phyloP scores from a whole-genome alignment of 2,329 filamentous ascomycete genomes.

The Penicillium polonicum region DNA sequence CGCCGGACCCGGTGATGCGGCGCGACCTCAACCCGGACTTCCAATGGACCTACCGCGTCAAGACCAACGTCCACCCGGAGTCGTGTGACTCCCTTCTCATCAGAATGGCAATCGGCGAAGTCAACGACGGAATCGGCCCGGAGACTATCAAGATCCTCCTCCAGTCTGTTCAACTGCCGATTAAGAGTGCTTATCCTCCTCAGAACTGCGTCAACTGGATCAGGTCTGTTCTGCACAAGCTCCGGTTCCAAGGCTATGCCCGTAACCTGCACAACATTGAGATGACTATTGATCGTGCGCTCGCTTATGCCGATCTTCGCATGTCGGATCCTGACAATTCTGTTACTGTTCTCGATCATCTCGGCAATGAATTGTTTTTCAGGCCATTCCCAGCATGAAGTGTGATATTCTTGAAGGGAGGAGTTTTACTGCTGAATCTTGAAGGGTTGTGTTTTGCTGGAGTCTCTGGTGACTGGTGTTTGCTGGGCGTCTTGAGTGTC shows the following conservation, averaged over 20 bases:
- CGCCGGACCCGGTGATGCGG: background rate
- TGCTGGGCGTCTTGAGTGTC: background rate
- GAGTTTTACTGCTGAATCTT: background rate
- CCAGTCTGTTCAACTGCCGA: background rate
- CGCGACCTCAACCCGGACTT: slow-evolving; percentile 2
- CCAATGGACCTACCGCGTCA: slow-evolving; percentile 5
- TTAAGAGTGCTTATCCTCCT: background rate
- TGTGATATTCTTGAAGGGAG: background rate
- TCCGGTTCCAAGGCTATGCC: background rate
- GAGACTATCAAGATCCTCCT: background rate
- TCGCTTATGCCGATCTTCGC: slow-evolving; percentile 6
- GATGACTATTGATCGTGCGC: background rate
- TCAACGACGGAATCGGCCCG: background rate
- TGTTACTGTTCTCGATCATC: background rate
- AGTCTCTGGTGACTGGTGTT: background rate
- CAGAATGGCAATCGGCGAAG: slow-evolving; percentile 3
- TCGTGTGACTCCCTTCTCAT: background rate
- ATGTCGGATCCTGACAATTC: background rate
- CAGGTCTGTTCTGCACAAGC: background rate
- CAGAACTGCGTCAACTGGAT: slow-evolving; percentile 4
- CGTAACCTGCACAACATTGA: background rate
- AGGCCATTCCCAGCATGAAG: no score
- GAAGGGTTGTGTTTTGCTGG: background rate
- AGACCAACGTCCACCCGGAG: background rate
- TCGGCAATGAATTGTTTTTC: background rate